Evolutionary conservation across 768 basidiomycete species (phyloP), one percentile per base, ranked within the genome.

Genomic region (Pulveroboletus sp.): DNA sequence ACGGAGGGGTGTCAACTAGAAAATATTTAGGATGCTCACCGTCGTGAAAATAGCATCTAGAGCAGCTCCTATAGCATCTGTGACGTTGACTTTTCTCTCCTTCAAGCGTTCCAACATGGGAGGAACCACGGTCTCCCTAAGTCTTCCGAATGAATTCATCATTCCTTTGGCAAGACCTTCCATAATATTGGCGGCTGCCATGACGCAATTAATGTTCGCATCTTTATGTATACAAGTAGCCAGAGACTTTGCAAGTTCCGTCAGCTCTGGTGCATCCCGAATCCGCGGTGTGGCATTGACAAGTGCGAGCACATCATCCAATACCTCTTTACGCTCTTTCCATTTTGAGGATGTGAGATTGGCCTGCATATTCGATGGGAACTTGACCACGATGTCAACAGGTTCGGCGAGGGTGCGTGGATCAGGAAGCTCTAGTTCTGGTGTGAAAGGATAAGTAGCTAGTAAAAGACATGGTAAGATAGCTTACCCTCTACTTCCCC

Each of bases 171-270:
- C 92, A 35, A 99, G 73, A 11, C 81, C 83, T 61, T 94, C 93
- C 56, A 97, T 69, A 57, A 92, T 86, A 31, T 80, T 81, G 11
- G 93, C 88, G 0, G 93, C 93, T 27, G 83, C 78, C 57, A 90
- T 88, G 43, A 99, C 96, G 65, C 94, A 97, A 58, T 90, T 91
- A 61, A 99, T 85, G 68, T 98, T 99, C 28, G 93, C 86, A 65
- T 99, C 96, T 52, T 79, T 80, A 47, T 89, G 82, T 59, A 96
- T 83, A 51, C 93, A 83, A 17, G 76, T 72, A 0, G 90, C 91
- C 15, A 99, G 71, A 3, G 86, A 83, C 58, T 81, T 84, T 8
- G 82, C 75, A 17, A 96, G 70, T 28, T 93, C 89, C 5, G 76
- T 80, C 4, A 96, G 74, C 61, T 89, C 89, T 7, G 85, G 72